phyloP scores from a whole-genome alignment of 2,329 filamentous ascomycete genomes.

The Mycocentrospora acerina region DNA sequence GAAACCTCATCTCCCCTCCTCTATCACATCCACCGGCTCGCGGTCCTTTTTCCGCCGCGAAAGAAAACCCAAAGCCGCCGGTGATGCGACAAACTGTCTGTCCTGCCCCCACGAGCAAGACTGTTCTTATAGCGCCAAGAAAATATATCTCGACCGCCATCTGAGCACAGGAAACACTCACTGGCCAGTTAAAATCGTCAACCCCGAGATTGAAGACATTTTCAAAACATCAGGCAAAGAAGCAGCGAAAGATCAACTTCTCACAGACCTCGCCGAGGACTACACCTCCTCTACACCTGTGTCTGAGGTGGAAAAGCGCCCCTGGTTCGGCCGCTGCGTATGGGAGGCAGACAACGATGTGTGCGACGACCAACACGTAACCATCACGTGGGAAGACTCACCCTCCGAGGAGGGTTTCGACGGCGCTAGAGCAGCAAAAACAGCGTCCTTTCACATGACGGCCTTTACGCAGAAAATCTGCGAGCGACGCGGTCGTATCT shows the following conservation, averaged over 20 bases:
- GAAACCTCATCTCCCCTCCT: conserved; percentile 70
- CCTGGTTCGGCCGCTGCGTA: conserved; percentile 92
- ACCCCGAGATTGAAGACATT: conserved; percentile 86
- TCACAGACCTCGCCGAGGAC: conserved; percentile 54
- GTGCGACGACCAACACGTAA: conserved; percentile 88
- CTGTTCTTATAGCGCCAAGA: conserved; percentile 84
- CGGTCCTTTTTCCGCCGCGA: conserved; percentile 75
- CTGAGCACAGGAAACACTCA: conserved; percentile 66
- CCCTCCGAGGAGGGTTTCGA: too few relatives aligned
- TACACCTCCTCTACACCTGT: conserved; percentile 58
- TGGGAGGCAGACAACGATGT: conserved; percentile 93
- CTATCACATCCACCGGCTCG: conserved; percentile 73
- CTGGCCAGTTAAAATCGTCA: conserved; percentile 89
- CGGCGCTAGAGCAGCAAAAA: conserved; percentile 78
- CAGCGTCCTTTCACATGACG: conserved; percentile 90
- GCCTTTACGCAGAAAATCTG: conserved; percentile 87
- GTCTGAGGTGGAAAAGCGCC: conserved; percentile 51
- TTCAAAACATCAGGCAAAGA: conserved; percentile 48
- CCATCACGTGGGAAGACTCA: conserved; percentile 77
- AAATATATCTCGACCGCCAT: conserved; percentile 73
- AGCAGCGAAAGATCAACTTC: conserved; percentile 55
- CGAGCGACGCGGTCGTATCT: conserved; percentile 79
- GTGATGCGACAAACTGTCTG: conserved; percentile 81
- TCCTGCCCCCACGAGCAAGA: conserved; percentile 71
- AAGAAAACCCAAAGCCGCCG: conserved; percentile 75